Conservation (phyloP, 805 yeast genomes). For the Metschnikowia sp. region DNA sequence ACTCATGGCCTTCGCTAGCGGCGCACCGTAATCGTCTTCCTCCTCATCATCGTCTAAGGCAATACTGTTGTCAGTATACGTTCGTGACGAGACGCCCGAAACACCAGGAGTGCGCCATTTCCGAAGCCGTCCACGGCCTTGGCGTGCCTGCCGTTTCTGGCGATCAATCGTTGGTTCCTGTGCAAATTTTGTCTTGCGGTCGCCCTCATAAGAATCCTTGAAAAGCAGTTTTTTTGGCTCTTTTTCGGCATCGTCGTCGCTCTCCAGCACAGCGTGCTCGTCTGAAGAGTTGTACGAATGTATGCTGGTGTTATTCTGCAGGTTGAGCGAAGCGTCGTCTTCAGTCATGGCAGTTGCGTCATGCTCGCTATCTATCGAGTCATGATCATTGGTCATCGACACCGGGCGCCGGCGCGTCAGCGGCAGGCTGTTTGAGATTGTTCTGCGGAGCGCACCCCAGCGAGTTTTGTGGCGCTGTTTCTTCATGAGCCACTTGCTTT, state of each 20-base stretch:
- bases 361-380: slow-evolving; percentile 3
- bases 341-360: slow-evolving; percentile 3
- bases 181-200: slow-evolving; percentile 12
- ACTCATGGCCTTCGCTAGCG: slow-evolving; percentile 36
- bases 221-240: background rate
- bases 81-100: slow-evolving; percentile 9
- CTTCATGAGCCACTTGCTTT: slow-evolving; percentile 11
- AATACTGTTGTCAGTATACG: slow-evolving; percentile 7
- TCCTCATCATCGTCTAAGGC: slow-evolving; percentile 12
- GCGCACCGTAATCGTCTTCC: slow-evolving; percentile 12
- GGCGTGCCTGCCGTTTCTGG: slow-evolving; percentile 6
- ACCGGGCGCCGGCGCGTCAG: slow-evolving; percentile 2
- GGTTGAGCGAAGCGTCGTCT: slow-evolving; percentile 5
- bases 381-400: background rate
- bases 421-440: slow-evolving; percentile 21
- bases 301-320: background rate
- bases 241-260: slow-evolving; percentile 2
- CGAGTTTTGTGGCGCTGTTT: slow-evolving; percentile 3
- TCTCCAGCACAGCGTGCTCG: slow-evolving; percentile 14
- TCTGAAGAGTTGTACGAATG: slow-evolving; percentile 2
- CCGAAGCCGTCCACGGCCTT: slow-evolving; percentile 8
- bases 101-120: slow-evolving; percentile 19
- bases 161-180: slow-evolving; percentile 16
- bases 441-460: slow-evolving; percentile 24
- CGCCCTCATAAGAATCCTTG: background rate